Percentiles rank a stretch among this genome's conserved stretches.
Conservation (phyloP, 1,284 basidiomycete species). For the Laetiporus sulphureus region DNA sequence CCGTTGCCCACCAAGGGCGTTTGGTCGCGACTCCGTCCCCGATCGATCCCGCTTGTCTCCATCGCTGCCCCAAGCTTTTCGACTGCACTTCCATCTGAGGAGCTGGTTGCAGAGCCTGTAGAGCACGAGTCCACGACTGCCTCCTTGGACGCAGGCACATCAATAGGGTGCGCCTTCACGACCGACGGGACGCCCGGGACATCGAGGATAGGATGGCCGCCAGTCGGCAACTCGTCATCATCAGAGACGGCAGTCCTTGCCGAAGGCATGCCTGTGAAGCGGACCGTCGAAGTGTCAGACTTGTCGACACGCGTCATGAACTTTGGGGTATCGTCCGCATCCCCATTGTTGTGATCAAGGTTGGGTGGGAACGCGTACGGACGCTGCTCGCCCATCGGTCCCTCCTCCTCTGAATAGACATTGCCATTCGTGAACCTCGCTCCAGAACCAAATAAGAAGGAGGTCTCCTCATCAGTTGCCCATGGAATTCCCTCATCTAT, state of each 20-base stretch:
- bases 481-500: conserved; percentile 34
- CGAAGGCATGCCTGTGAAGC: conserved; percentile 15
- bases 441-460: conserved; percentile 20
- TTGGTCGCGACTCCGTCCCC: conserved; percentile 47
- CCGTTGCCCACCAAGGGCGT: conserved; percentile 53
- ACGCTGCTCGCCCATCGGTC: conserved; percentile 25
- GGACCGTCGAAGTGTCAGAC: conserved; percentile 12
- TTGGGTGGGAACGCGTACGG: conserved; percentile 14
- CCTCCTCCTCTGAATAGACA: conserved; percentile 20
- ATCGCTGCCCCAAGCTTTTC: conserved; percentile 32
- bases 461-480: conserved; percentile 40
- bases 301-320: conserved; percentile 1
- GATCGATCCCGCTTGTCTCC: conserved; percentile 29
- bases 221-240: conserved; percentile 21
- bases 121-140: conserved; percentile 25
- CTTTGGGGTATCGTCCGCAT: neutral
- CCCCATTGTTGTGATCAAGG: conserved; percentile 12
- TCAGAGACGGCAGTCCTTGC: conserved; percentile 19
- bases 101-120: conserved; percentile 35
- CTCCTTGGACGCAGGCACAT: conserved; percentile 21
- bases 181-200: conserved; percentile 31
- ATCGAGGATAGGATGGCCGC: conserved; percentile 16
- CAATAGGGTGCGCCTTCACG: conserved; percentile 21
- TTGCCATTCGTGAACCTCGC: conserved; percentile 11
- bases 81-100: conserved; percentile 42